Evolutionary conservation across 192 early-diverging fungal species (phyloP).

Genomic region (Backusella mclennaniae): DNA sequence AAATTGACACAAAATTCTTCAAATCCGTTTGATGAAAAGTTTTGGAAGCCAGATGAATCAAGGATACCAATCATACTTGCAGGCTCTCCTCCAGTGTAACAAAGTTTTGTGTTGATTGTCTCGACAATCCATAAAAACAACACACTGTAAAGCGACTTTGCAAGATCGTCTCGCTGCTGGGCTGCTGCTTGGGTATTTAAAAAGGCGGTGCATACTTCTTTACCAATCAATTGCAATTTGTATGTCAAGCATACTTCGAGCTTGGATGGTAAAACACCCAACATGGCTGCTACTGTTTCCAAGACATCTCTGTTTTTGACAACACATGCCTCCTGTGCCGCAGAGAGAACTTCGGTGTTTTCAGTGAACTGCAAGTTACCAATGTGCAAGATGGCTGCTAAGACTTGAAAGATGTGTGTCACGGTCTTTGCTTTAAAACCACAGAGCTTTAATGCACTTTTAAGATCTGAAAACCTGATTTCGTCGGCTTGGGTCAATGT

Average conservation of each 20-base stretch:
- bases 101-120: constrained; percentile 68
- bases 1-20: constrained; percentile 51
- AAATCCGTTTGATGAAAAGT: constrained; percentile 41
- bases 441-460: constrained; percentile 56
- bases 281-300: constrained; percentile 56
- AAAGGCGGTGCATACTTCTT: constrained; percentile 72
- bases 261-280: constrained; percentile 60
- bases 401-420: constrained; percentile 72
- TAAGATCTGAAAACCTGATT: constrained; percentile 63
- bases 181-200: constrained; percentile 64
- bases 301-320: constrained; percentile 68
- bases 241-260: constrained; percentile 66
- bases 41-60: constrained; percentile 64
- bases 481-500: constrained; percentile 40
- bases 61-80: constrained; percentile 68
- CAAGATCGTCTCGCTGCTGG: constrained; percentile 68
- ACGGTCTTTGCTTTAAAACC: constrained; percentile 67
- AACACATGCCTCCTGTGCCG: constrained; percentile 58
- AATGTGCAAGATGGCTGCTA: constrained; percentile 88
- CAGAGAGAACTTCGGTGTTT: constrained; percentile 40
- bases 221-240: constrained; percentile 63
- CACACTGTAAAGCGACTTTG: constrained; percentile 68
- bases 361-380: constrained; percentile 84
- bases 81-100: constrained; percentile 15
- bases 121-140: constrained; percentile 80